These are phyloP conservation scores for Passalora sequoiae DNA, from an alignment of 2,329 filamentous ascomycete genomes.

Conservation along the genomic window DNA sequence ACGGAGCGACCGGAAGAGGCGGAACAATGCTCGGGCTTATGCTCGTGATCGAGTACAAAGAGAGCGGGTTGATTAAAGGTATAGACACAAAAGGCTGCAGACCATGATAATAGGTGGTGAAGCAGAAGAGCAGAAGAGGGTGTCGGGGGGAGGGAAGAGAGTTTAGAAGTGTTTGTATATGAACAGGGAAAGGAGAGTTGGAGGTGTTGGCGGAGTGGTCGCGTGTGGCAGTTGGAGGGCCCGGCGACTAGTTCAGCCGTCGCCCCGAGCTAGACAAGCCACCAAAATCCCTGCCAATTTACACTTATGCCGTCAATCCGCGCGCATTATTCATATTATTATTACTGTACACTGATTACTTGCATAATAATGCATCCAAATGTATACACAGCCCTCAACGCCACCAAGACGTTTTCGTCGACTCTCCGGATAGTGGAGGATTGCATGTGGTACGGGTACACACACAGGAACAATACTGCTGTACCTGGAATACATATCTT, in stretches of 20 bases:
- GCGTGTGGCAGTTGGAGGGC: too few species aligned
- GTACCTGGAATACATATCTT: not conserved
- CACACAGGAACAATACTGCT: not conserved
- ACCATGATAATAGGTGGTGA: too few species aligned
- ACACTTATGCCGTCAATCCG: too few species aligned
- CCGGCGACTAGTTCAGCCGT: too few species aligned
- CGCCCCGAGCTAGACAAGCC: too few species aligned
- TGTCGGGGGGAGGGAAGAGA: not conserved
- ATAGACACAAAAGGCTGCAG: not conserved
- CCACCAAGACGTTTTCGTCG: not conserved
- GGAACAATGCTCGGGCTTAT: not conserved
- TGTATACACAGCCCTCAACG: too few species aligned
- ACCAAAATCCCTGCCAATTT: too few species aligned
- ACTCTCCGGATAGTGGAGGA: not conserved
- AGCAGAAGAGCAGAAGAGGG: not conserved
- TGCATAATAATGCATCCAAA: too few species aligned
- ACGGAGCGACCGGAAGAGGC: not conserved
- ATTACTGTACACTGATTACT: too few species aligned
- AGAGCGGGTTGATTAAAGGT: not conserved
- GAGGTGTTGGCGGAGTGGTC: not conserved
- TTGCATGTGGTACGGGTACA: not conserved
- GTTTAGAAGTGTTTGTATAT: not conserved
- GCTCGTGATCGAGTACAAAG: not conserved
- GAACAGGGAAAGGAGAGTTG: not conserved
- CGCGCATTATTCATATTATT: too few species aligned